Base-by-base conservation (phyloP, 2,329 filamentous ascomycete species). In the Phyllosticta citriasiana region DNA sequence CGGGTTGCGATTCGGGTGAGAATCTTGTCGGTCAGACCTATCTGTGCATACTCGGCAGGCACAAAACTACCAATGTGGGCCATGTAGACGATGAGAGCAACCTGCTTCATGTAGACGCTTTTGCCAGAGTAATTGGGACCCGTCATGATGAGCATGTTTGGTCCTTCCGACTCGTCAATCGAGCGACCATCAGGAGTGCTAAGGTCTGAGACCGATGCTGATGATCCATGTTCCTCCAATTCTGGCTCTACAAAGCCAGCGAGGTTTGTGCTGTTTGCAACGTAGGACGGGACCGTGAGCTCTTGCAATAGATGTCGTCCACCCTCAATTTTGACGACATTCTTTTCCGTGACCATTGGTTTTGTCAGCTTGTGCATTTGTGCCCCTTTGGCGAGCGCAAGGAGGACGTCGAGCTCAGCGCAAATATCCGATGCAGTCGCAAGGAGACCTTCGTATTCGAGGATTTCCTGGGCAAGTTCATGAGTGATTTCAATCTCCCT, bases 91-190 rank as follows among this genome's bases (percentile, higher is more conserved):
- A 96, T 94, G 57, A 97, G 77, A 4, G 92, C 94, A 33, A 90
- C 84, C 72, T 99, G 93, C 73, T 96, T 99, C 70, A 97, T 81
- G 73, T 96, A 97, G 0, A 97, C 84, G 67, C 91, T 97, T 73
- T 99, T 99, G 0, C 94, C 94, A 0, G 94, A 97, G 71, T 94
- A 95, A 67, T 99, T 99, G 4, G 94, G 92, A 0, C 94, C 94
- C 0, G 94, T 97, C 67, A 99, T 74, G 5, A 97, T 77, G 12
- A 97, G 72, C 75, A 91, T 87, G 65, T 83, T 90, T 12, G 88
- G 85, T 2, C 70, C 70, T 4, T 72, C 65, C 10, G 16, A 59
- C 9, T 10, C 22, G 12, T 25, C 26, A 55, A 53, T 47, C 30
- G 25, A 55, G 26, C n/a, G 12, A 16, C 53, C 47, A 16, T 57